Conservation (phyloP, 805 yeast genomes). For the Candida palmyrensis region DNA sequence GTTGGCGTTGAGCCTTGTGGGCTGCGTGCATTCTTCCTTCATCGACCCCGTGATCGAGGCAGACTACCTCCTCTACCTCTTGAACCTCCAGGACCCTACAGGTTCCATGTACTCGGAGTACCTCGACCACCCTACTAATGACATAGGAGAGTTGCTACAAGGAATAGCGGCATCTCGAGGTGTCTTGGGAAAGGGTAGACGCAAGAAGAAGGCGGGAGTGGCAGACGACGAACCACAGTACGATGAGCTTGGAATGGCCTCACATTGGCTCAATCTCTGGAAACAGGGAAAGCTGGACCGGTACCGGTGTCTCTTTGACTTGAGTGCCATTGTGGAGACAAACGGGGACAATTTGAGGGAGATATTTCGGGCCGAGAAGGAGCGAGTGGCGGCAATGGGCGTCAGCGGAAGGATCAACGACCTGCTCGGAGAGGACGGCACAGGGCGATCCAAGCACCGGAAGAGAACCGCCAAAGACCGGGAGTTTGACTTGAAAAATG, state of each 20-base stretch:
- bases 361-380: conserved; percentile 22
- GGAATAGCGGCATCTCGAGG: conserved; percentile 40
- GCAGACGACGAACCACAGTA: conserved; percentile 22
- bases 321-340: conserved; percentile 25
- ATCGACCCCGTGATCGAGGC: conserved; percentile 84
- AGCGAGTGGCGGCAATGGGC: conserved; percentile 21
- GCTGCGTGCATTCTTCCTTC: conserved; percentile 63
- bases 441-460: conserved; percentile 28
- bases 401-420: conserved; percentile 24
- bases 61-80: conserved; percentile 70
- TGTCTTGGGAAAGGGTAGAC: conserved; percentile 23
- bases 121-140: conserved; percentile 64
- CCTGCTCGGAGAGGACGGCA: conserved; percentile 37
- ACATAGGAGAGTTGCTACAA: conserved; percentile 51
- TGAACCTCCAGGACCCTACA: conserved; percentile 57
- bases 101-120: conserved; percentile 44
- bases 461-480: conserved; percentile 41
- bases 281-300: conserved; percentile 45
- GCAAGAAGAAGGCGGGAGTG: conserved; percentile 1
- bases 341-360: conserved; percentile 18
- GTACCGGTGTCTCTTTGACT: conserved; percentile 32
- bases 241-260: conserved; percentile 59
- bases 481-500: conserved; percentile 33
- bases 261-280: conserved; percentile 59
- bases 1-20: conserved; percentile 68